Base-by-base conservation (phyloP, 1,284 basidiomycete species). In the Gomphus bonarii region DNA sequence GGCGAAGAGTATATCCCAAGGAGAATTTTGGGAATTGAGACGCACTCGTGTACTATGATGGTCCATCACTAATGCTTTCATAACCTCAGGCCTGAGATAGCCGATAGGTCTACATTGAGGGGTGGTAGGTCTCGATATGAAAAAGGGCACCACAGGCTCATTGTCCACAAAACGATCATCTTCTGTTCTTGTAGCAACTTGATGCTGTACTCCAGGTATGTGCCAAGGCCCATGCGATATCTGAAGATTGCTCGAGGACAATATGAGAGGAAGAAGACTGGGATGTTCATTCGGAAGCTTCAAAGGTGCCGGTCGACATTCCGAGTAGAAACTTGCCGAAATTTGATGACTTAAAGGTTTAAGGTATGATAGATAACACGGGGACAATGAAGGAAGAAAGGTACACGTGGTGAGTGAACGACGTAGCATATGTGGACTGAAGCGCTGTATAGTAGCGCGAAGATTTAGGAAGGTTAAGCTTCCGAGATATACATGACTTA, bases 221-320 rank as follows among this genome's bases (percentile, higher is more conserved):
- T 33, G 38, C 61, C 55, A 20, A 55, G 55, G 31, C 61, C 60
- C 55, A 12, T 56, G 61, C 7, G 66, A 63, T 4, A 68, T 50
- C 33, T 64, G 59, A 44, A 69, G 65, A 58, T 68, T 70, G 61
- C 65, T 69, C 46, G 61, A 67, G n/a, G 64, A 61, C 28, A 63
- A 59, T 20, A 69, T 61, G 1, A 69, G 53, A 3, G 68, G 66
- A 30, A 69, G 62, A n/a, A 70, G 60, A 57, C 61, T 67, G 16
- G 22, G 47, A 28, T 18, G 14, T 28, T 33, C 47, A 28, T 9
- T 25, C 11, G 47, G 47, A 33, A 49, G 47, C 25, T 25, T 49
- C 47, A 49, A 25, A 9, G 47, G 33, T 10, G 33, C 33, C 2
- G 33, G 33, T 7, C 33, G 33, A 35, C 10, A 35, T 9, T 35